phyloP scores from a whole-genome alignment of 495 filamentous ascomycete species.

The Aspergillus hancockii region DNA sequence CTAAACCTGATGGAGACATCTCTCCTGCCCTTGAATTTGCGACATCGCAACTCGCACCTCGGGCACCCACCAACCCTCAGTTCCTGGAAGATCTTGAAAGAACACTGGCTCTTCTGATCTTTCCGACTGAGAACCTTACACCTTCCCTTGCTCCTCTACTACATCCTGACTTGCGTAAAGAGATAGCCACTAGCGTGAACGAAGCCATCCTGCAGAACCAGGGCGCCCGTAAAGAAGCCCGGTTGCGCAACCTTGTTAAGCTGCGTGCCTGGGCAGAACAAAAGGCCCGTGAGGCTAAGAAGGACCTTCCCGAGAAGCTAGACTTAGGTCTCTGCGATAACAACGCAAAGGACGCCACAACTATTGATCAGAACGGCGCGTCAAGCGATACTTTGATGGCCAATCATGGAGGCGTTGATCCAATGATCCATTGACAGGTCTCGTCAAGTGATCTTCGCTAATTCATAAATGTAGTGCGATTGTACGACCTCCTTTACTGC shows the following conservation, averaged over 20 bases:
- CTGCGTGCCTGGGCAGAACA: conserved; percentile 85
- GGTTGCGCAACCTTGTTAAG: conserved; percentile 74
- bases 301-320: conserved; percentile 70
- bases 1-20: conserved; percentile 68
- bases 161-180: conserved; percentile 75
- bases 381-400: conserved; percentile 45
- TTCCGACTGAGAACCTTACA: conserved; percentile 72
- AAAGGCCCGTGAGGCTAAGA: conserved; percentile 70
- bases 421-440: conserved; percentile 55
- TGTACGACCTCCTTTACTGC: neutral
- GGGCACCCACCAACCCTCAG: conserved; percentile 75
- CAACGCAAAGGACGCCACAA: conserved; percentile 33
- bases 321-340: conserved; percentile 65
- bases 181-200: conserved; percentile 82
- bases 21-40: conserved; percentile 84
- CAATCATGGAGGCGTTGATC: conserved; percentile 54
- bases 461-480: neutral
- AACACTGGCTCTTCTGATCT: conserved; percentile 90
- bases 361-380: conserved; percentile 26
- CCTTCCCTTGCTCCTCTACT: conserved; percentile 75
- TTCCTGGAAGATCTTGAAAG: conserved; percentile 88
- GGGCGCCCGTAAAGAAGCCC: conserved; percentile 72
- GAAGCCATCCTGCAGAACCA: conserved; percentile 77
- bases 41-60: conserved; percentile 79
- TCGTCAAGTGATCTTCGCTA: neutral